Base-by-base conservation (phyloP, 257 asterid species). In the Solanum raphanifolium region DNA sequence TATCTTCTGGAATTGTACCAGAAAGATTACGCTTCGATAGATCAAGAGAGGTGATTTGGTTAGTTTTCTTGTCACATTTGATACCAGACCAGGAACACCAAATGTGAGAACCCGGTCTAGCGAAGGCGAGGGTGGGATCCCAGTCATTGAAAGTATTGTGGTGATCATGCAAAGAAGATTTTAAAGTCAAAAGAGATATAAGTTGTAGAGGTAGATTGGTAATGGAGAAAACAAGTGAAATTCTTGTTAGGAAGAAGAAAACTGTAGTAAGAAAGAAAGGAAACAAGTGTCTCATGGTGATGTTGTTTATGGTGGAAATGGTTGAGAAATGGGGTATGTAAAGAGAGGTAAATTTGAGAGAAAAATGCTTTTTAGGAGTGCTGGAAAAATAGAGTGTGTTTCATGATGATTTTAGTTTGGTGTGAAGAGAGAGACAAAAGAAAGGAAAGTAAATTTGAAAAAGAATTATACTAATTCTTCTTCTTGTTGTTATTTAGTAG, bases 71-170 rank as follows among this genome's bases (percentile, higher is more conserved):
- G 88, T 92, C 94, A 91, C 99, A 97, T 79, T 39, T 84, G 86
- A 97, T 85, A 46, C 98, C 98, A 20, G 97, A 86, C 99, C 99
- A 97, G 0, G 94, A 86, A 35, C 99, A 97, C 98, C 98, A 95
- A 8, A 62, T 88, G 13, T 97, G 95, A 29, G 84, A 83, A 21
- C 88, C 89, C 4, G 93, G 91, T 74, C 87, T 83, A 62, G 96
- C 84, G 43, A 89, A 92, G 0, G 90, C 84, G 5, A 89, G 72
- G 0, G 92, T 20, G 6, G 94, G 91, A 34, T 94, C 94, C 99
- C 99, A 97, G 65, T 93, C 96, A 9, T 21, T 91, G 89, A 97
- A 91, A 13, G 93, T 86, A 88, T 91, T 92, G n/a, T 83, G 89
- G 18, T 98, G 96, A 91, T 94, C 98, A 13, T 38, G 85, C 13